A percentile compares a stretch with the other conserved stretches of the same genome.
These are phyloP conservation scores for Malassezia pachydermatis DNA, from an alignment of 1,284 basidiomycete species.

Conservation along the genomic window DNA sequence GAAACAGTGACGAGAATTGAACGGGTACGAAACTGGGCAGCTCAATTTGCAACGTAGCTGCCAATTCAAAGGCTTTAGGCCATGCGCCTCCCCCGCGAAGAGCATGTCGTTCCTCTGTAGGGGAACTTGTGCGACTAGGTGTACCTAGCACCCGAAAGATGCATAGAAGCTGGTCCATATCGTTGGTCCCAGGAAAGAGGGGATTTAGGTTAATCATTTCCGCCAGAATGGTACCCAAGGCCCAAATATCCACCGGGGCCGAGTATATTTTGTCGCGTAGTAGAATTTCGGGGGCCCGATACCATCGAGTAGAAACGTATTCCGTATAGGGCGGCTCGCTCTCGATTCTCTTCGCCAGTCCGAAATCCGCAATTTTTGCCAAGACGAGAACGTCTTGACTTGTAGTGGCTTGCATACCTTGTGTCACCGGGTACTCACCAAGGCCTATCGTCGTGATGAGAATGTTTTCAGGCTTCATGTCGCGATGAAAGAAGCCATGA, in stretches of 20 bases:
- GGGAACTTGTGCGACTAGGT: slow-evolving; percentile 61
- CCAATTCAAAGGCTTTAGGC: slow-evolving; percentile 74
- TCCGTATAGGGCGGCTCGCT: slow-evolving; percentile 92
- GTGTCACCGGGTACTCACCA: slow-evolving; percentile 65
- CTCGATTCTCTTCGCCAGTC: slow-evolving; percentile 78
- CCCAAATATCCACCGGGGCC: slow-evolving; percentile 98
- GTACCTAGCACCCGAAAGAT: slow-evolving; percentile 90
- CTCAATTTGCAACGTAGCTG: slow-evolving; percentile 70
- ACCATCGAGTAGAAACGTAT: slow-evolving; percentile 98
- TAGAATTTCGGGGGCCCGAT: slow-evolving; percentile 93
- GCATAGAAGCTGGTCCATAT: slow-evolving; percentile 80
- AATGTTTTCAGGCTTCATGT: slow-evolving; percentile 99
- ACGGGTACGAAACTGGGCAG: slow-evolving; percentile 67
- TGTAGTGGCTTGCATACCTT: slow-evolving; percentile 51
- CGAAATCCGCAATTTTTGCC: slow-evolving; percentile 97
- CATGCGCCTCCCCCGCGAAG: slow-evolving; percentile 73
- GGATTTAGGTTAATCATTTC: slow-evolving; percentile 91
- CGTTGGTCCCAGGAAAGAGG: slow-evolving; percentile 91
- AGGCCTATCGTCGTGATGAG: slow-evolving; percentile 97
- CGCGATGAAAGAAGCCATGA: slow-evolving; percentile 92
- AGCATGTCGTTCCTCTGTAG: slow-evolving; percentile 64
- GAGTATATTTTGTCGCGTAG: slow-evolving; percentile 84
- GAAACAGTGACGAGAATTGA: slow-evolving; percentile 11
- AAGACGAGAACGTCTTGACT: slow-evolving; percentile 83
- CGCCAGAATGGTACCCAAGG: slow-evolving; percentile 91